Base-by-base conservation (phyloP, 164 flowering plant genomes). In the Umbellularia californica region DNA sequence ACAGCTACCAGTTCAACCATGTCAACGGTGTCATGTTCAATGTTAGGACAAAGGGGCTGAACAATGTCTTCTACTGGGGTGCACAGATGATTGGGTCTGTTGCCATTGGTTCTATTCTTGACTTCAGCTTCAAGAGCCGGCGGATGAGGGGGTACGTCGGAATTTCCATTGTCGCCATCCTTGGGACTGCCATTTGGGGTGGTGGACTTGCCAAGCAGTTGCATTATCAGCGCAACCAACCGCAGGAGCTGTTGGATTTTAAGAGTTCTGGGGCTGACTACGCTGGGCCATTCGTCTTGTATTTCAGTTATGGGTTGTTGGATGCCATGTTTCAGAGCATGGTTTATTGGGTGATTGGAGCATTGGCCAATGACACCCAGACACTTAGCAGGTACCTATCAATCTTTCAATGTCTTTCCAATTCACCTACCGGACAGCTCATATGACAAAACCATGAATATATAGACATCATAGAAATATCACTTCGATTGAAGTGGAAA, bases 11-110 rank as follows among this genome's bases (percentile, higher is more conserved):
- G 78, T 94, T 93, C 74, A 93, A 90, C 74, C 86, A 89, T 69
- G 99, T 95, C 1, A 95, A 95, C 58, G 90, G 85, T n/a, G 77
- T 33, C 12, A 33, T 88, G 79, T 93, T 95, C 67, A 93, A 84
- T 81, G 76, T 95, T 74, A 86, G 98, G 80, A 93, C 98, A 0
- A 85, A 92, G 60, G 99, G 98, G 1, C 82, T 96, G 77, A 93
- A 94, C 83, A 96, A 94, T 69, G 92, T 94, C 22, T 92, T 94
- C 76, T 96, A 94, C 41, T 96, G 98, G 99, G 98, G 95, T 1
- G 98, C 99, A 0, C 97, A 96, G 85, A 96, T 96, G 97, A 3
- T 91, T 76, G 99, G 97, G 0, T 96, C 98, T 3, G 72, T 86
- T 62, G 87, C 80, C 60, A 87, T 96, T 62, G 99, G 97, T 1